Conservation (phyloP, 257 asterid species). For the Lithospermum erythrorhizon region DNA sequence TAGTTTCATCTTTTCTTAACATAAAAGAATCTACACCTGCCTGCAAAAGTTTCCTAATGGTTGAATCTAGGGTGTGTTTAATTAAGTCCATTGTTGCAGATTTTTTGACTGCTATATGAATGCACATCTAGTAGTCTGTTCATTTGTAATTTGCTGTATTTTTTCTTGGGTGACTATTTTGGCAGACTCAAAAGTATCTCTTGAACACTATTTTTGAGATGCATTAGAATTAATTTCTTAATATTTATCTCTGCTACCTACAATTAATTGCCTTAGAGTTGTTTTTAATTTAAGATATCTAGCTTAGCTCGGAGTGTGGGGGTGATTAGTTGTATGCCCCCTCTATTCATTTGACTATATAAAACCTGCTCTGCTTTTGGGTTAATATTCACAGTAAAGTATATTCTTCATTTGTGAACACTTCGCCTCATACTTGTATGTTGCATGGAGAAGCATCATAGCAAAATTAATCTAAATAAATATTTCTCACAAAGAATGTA, state of each 20-base stretch:
- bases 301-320: too few relatives aligned
- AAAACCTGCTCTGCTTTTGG: not conserved
- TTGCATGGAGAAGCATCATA: conserved; percentile 5
- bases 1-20: not conserved
- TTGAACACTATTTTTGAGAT: not conserved
- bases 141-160: too few relatives aligned
- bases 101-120: not conserved
- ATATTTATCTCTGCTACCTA: not conserved
- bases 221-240: not conserved
- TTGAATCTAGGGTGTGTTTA: not conserved
- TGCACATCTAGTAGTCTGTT: not conserved
- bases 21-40: not conserved
- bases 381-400: not conserved
- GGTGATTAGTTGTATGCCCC: not conserved
- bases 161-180: too few relatives aligned
- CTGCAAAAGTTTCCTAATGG: not conserved
- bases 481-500: conserved; percentile 5
- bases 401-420: not conserved
- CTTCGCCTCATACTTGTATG: not conserved
- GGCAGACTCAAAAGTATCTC: too few relatives aligned
- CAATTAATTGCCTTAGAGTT: too few relatives aligned
- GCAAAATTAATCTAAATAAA: conserved; percentile 6
- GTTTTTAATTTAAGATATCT: too few relatives aligned
- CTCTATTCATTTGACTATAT: not conserved
- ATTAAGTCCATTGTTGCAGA: not conserved